Conservation (phyloP, 768 basidiomycete species). For the Leccinum longicurvipes region DNA sequence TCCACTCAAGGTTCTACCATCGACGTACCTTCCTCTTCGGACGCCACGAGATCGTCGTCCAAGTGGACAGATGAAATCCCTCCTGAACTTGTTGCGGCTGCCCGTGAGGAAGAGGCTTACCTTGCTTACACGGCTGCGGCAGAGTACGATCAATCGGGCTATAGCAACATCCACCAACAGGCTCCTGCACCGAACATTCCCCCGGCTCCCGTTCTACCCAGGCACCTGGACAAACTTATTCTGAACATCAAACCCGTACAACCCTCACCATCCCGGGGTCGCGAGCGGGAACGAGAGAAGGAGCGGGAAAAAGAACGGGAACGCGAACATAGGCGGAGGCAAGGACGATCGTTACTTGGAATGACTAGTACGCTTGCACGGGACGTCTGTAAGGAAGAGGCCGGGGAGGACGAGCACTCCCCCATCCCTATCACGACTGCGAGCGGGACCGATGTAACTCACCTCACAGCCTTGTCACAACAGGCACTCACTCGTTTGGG, state of each 20-base stretch:
- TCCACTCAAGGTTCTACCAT: slow-evolving; percentile 32
- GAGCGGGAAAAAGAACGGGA: slow-evolving; percentile 34
- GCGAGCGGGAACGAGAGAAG: slow-evolving; percentile 36
- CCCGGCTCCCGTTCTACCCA: slow-evolving; percentile 81
- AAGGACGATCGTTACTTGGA: slow-evolving; percentile 32
- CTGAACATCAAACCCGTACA: slow-evolving; percentile 53
- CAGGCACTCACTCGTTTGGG: slow-evolving; percentile 31
- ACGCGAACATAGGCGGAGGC: slow-evolving; percentile 30
- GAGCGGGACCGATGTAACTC: slow-evolving; percentile 38
- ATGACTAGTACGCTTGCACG: slow-evolving; percentile 35
- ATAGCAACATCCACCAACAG: slow-evolving; percentile 34
- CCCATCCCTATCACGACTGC: slow-evolving; percentile 37
- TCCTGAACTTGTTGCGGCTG: slow-evolving; percentile 71
- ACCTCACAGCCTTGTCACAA: slow-evolving; percentile 23
- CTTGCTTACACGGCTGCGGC: slow-evolving; percentile 39
- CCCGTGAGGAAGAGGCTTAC: slow-evolving; percentile 79
- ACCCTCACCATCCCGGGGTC: slow-evolving; percentile 31
- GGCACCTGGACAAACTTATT: slow-evolving; percentile 93
- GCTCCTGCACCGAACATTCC: slow-evolving; percentile 77
- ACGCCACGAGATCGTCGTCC: slow-evolving; percentile 29
- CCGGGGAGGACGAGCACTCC: slow-evolving; percentile 20
- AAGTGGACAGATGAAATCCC: slow-evolving; percentile 83
- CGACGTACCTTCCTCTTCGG: slow-evolving; percentile 24
- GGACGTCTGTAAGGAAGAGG: slow-evolving; percentile 24
- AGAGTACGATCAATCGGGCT: slow-evolving; percentile 33